Evolutionary conservation across 176 grass and related monocot genomes (phyloP).

Genomic region (Musa troglodytarum): DNA sequence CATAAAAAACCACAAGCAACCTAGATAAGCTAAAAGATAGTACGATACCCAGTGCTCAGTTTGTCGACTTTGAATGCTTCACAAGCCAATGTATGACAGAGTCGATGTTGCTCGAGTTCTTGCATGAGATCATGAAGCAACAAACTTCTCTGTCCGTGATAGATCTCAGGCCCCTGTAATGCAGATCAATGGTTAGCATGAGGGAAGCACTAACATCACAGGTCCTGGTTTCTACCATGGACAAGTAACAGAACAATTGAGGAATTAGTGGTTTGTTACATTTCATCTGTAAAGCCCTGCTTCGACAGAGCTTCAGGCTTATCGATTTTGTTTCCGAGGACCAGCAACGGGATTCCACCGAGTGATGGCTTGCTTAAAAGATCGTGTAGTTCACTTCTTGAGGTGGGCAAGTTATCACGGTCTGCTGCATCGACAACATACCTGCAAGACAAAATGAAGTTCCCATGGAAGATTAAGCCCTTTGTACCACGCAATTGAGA

Average conservation of each 20-base stretch:
- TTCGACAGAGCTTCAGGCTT: slow-evolving; percentile 75
- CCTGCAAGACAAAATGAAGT: slow-evolving; percentile 34
- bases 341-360: slow-evolving; percentile 69
- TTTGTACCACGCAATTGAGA: background rate
- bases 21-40: slow-evolving; percentile 2
- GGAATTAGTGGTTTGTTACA: slow-evolving; percentile 31
- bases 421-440: slow-evolving; percentile 96
- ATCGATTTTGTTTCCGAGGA: slow-evolving; percentile 90
- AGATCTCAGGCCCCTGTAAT: slow-evolving; percentile 51
- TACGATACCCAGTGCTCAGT: slow-evolving; percentile 28
- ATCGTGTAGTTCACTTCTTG: slow-evolving; percentile 89
- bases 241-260: background rate
- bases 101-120: slow-evolving; percentile 91
- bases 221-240: background rate
- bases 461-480: background rate
- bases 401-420: slow-evolving; percentile 72
- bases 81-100: slow-evolving; percentile 88
- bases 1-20: background rate
- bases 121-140: slow-evolving; percentile 98
- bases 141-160: slow-evolving; percentile 74
- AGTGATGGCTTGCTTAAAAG: slow-evolving; percentile 86
- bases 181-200: background rate
- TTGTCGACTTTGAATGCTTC: slow-evolving; percentile 90
- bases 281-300: slow-evolving; percentile 59
- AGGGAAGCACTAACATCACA: background rate